Percentiles rank a stretch among this genome's conserved stretches.
These are phyloP conservation scores for Ophiocordyceps camponoti-saundersi DNA, from an alignment of 2,329 filamentous ascomycete species.

Conservation along the genomic window DNA sequence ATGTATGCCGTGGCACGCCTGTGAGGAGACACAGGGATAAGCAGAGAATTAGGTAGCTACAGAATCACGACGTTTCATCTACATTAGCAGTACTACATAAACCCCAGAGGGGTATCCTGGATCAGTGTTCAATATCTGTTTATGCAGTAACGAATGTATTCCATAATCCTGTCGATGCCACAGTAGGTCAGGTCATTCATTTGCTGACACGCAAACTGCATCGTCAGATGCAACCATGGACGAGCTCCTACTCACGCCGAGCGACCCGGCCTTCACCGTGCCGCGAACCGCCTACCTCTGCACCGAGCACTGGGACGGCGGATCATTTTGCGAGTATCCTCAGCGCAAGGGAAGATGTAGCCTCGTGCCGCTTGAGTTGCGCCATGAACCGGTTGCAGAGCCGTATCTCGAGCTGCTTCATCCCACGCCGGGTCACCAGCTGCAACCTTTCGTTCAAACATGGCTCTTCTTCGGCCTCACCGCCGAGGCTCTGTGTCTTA, in stretches of 20 bases:
- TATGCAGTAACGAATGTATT: too few relatives aligned
- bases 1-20: too few relatives aligned
- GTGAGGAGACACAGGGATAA: too few relatives aligned
- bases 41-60: too few relatives aligned
- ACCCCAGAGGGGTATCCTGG: too few relatives aligned
- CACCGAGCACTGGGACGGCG: slow-evolving; percentile 9
- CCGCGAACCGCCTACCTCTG: slow-evolving; percentile 7
- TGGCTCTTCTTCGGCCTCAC: slow-evolving; percentile 17
- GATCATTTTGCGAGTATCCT: slow-evolving; percentile 10
- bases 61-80: too few relatives aligned
- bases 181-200: too few relatives aligned
- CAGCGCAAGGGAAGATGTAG: slow-evolving; percentile 4
- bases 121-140: too few relatives aligned
- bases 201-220: too few relatives aligned
- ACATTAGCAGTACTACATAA: too few relatives aligned
- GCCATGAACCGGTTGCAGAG: slow-evolving; percentile 1
- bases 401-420: slow-evolving; percentile 5
- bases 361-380: slow-evolving; percentile 3
- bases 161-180: too few relatives aligned
- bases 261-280: neutral
- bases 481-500: slow-evolving; percentile 12
- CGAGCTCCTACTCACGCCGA: neutral
- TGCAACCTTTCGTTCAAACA: slow-evolving; percentile 12
- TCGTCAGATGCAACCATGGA: too few relatives aligned
- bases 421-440: slow-evolving; percentile 6